Percentiles rank a stretch among this genome's conserved stretches.
Conservation (phyloP, 495 filamentous ascomycete genomes). For the Podospora pseudopauciseta region DNA sequence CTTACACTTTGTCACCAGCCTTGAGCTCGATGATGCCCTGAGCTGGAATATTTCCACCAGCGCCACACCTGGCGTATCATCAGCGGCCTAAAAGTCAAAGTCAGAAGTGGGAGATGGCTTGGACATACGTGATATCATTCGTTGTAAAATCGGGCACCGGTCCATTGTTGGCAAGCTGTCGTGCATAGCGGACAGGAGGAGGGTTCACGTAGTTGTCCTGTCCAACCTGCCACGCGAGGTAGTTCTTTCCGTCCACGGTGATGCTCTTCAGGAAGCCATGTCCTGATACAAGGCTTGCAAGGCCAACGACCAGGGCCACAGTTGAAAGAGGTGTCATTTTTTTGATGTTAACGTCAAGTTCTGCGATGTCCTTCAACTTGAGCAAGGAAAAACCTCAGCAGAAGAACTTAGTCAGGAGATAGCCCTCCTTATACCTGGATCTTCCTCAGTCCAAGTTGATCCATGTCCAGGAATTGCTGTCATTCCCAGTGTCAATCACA, state of each 20-base stretch:
- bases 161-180: constrained; percentile 20
- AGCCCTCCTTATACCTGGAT: background rate
- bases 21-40: constrained; percentile 20
- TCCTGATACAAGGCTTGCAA: constrained; percentile 17
- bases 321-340: constrained; percentile 7
- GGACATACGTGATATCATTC: constrained; percentile 18
- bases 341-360: background rate
- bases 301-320: constrained; percentile 1
- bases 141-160: constrained; percentile 25
- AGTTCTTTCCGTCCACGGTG: constrained; percentile 20
- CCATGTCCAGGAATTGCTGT: background rate
- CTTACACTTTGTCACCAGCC: constrained; percentile 25
- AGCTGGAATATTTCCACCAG: constrained; percentile 18
- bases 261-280: constrained; percentile 25
- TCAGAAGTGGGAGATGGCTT: background rate
- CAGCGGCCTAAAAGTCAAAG: background rate
- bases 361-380: background rate
- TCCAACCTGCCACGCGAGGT: constrained; percentile 24
- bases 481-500: background rate
- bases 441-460: background rate
- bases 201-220: constrained; percentile 23
- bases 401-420: background rate
- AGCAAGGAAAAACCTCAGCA: background rate
- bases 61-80: constrained; percentile 13
- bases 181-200: constrained; percentile 20